Evolutionary conservation across 768 basidiomycete genomes (phyloP).

Genomic region (Termitomyces sp.): DNA sequence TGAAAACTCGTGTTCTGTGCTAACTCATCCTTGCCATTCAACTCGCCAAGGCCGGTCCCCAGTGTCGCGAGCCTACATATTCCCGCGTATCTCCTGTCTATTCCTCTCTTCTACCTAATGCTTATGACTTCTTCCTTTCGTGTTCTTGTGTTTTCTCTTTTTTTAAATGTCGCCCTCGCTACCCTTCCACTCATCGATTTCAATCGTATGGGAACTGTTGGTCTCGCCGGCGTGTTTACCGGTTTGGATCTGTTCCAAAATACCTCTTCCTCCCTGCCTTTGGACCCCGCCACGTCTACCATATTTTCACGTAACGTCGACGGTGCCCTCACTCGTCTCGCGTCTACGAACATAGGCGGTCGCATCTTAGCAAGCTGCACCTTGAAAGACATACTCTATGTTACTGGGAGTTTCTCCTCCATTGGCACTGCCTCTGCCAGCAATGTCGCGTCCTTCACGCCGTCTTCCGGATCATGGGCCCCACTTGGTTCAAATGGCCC

Average conservation of each 20-base stretch:
- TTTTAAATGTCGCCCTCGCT: conserved; percentile 24
- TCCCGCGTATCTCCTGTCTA: conserved; percentile 9
- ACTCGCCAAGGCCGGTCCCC: not conserved
- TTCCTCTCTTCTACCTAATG: conserved; percentile 10
- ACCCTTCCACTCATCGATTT: conserved; percentile 38
- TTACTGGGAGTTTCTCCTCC: conserved; percentile 81
- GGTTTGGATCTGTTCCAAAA: conserved; percentile 77
- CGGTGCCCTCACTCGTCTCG: conserved; percentile 65
- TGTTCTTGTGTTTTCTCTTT: conserved; percentile 13
- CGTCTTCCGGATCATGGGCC: conserved; percentile 50
- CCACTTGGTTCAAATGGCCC: conserved; percentile 64
- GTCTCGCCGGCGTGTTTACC: conserved; percentile 81
- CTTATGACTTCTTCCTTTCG: conserved; percentile 18
- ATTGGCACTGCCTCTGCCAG: conserved; percentile 50
- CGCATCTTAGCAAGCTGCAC: conserved; percentile 68
- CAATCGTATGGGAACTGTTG: conserved; percentile 86
- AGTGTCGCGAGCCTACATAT: conserved; percentile 5
- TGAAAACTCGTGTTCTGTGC: conserved; percentile 5
- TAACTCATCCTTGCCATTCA: not conserved
- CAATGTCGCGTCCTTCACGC: conserved; percentile 76
- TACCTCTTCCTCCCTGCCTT: conserved; percentile 38
- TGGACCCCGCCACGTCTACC: conserved; percentile 69
- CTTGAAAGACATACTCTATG: conserved; percentile 62
- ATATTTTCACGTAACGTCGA: conserved; percentile 58
- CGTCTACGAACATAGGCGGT: conserved; percentile 78